phyloP scores from a whole-genome alignment of 2,329 filamentous ascomycete species.

The Aspergillus caelatus region DNA sequence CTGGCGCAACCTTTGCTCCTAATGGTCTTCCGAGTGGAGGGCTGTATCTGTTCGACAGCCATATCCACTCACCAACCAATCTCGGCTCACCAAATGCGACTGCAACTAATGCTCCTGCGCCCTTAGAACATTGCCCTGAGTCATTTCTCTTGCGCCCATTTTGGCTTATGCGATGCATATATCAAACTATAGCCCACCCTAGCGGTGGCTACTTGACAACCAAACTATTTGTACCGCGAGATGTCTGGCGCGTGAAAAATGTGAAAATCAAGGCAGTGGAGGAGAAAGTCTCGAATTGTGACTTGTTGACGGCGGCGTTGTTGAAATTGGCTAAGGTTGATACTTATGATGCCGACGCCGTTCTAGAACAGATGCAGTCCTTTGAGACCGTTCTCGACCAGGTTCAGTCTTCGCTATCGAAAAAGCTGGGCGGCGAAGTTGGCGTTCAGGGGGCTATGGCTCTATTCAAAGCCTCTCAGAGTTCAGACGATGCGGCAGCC shows the following conservation, averaged over 20 bases:
- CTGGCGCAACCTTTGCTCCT: slow-evolving; percentile 61
- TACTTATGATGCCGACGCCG: slow-evolving; percentile 84
- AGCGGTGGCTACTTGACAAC: slow-evolving; percentile 90
- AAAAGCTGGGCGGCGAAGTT: slow-evolving; percentile 91
- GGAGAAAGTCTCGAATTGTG: slow-evolving; percentile 91
- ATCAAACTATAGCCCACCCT: slow-evolving; percentile 88
- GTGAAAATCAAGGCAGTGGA: slow-evolving; percentile 91
- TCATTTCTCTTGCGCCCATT: slow-evolving; percentile 90
- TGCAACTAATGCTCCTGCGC: slow-evolving; percentile 68
- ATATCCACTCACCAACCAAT: slow-evolving; percentile 69
- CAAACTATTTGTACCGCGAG: slow-evolving; percentile 86
- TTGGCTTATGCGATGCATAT: slow-evolving; percentile 94
- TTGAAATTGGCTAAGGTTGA: slow-evolving; percentile 82
- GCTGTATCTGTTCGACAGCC: slow-evolving; percentile 79
- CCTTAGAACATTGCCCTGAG: slow-evolving; percentile 88
- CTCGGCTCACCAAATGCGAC: slow-evolving; percentile 68
- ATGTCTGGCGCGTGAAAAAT: slow-evolving; percentile 91
- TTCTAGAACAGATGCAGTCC: slow-evolving; percentile 91
- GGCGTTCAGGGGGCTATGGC: slow-evolving; percentile 74
- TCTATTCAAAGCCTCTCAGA: slow-evolving; percentile 69
- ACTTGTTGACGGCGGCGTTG: slow-evolving; percentile 85
- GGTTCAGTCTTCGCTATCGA: slow-evolving; percentile 72
- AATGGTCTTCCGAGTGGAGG: slow-evolving; percentile 65
- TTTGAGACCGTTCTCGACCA: slow-evolving; percentile 85
- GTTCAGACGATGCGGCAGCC: slow-evolving; percentile 50